phyloP scores from a whole-genome alignment of 257 asterid genomes.

The Ilex aquifolium region DNA sequence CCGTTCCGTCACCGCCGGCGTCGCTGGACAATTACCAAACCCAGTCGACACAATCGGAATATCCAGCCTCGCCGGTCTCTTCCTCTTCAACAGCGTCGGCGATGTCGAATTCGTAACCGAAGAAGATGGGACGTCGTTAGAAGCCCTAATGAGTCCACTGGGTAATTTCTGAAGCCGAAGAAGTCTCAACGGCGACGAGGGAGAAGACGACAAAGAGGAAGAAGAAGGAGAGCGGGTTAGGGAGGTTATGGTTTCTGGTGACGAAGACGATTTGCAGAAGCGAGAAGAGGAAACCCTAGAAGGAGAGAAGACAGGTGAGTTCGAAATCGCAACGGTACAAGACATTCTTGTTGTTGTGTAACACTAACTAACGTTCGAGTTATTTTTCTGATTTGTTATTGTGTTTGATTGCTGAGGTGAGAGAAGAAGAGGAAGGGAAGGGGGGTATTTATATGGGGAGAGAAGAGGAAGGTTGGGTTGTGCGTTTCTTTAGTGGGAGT shows the following conservation, averaged over 20 bases:
- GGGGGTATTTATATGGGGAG: constrained; percentile 7
- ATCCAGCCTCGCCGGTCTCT: constrained; percentile 53
- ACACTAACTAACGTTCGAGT: constrained; percentile 19
- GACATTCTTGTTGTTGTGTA: constrained; percentile 19
- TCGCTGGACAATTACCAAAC: constrained; percentile 19
- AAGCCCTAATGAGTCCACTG: constrained; percentile 41
- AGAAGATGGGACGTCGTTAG: constrained; percentile 11
- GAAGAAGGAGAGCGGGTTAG: constrained; percentile 22
- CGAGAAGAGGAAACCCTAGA: constrained; percentile 21
- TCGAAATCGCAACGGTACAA: constrained; percentile 49
- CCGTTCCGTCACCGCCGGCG: constrained; percentile 19
- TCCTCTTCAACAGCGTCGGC: constrained; percentile 32
- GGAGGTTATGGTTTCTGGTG: constrained; percentile 21
- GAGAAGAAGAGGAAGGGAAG: neutral
- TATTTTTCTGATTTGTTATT: neutral
- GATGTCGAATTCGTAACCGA: constrained; percentile 16
- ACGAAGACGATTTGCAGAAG: constrained; percentile 24
- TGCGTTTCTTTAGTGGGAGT: constrained; percentile 15
- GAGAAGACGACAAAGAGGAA: constrained; percentile 30
- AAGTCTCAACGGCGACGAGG: constrained; percentile 48
- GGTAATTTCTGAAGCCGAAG: constrained; percentile 48
- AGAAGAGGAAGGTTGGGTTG: neutral
- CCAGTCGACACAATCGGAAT: constrained; percentile 28
- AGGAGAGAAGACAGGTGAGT: constrained; percentile 56
- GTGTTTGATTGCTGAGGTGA: neutral